A percentile compares a stretch with the other conserved stretches of the same genome.
Conservation (phyloP, 2,329 filamentous ascomycete genomes). For the Fonsecaea multimorphosa region DNA sequence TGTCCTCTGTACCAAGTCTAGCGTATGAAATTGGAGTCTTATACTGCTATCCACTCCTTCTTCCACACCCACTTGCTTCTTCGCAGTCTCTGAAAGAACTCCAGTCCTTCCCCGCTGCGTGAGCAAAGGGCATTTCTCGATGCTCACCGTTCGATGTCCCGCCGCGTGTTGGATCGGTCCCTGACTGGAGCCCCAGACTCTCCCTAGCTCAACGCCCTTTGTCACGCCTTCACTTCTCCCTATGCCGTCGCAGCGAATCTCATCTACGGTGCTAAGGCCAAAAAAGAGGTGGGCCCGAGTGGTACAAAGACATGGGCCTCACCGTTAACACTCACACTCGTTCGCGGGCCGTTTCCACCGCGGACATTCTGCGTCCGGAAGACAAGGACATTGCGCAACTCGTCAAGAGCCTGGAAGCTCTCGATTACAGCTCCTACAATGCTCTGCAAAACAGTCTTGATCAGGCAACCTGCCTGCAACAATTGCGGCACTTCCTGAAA, state of each 20-base stretch:
- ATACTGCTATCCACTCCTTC: neutral
- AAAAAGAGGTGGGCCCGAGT: slow-evolving; percentile 32
- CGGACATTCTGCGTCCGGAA: slow-evolving; percentile 34
- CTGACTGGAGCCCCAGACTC: slow-evolving; percentile 12
- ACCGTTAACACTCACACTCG: slow-evolving; percentile 32
- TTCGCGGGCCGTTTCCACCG: slow-evolving; percentile 38
- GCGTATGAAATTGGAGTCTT: neutral
- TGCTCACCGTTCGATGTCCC: slow-evolving; percentile 19
- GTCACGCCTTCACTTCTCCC: slow-evolving; percentile 16
- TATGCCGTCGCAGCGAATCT: slow-evolving; percentile 26
- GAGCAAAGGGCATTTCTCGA: neutral
- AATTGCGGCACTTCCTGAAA: slow-evolving; percentile 69
- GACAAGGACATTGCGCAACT: slow-evolving; percentile 38
- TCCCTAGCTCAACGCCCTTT: neutral
- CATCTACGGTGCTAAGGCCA: slow-evolving; percentile 26
- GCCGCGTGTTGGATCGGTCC: neutral
- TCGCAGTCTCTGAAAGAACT: neutral
- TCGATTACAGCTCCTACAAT: slow-evolving; percentile 42
- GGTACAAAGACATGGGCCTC: slow-evolving; percentile 32
- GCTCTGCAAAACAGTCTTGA: slow-evolving; percentile 46
- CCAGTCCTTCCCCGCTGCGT: neutral
- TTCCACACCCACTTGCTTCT: neutral
- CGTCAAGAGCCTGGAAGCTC: slow-evolving; percentile 41
- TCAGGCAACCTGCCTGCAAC: slow-evolving; percentile 64
- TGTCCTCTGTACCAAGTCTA: neutral